Base-by-base conservation (phyloP, 1,139 yeast genomes). In the Suhomyces panamericanus region DNA sequence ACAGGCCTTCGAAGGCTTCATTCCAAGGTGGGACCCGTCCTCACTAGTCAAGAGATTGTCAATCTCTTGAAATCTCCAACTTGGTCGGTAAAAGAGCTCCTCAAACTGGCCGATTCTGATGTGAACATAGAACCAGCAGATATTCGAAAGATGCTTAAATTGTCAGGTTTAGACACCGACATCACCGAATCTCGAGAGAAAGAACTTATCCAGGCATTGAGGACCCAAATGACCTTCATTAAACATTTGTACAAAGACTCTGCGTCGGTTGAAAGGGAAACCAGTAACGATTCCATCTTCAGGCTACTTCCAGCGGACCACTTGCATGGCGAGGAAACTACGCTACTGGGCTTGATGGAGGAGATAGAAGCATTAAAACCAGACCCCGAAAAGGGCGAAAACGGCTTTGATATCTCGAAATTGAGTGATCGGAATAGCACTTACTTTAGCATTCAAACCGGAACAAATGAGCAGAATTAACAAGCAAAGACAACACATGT, bases 141-240 rank as follows among this genome's bases (percentile, higher is more conserved):
- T 0, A 57, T 70, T 13, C 44, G 51, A 15, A 70, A 68, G 51
- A 58, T 78, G 52, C 58, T 78, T 33, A 62, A 63, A 44, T 50
- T 78, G 22, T 77, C 83, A 0, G 85, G 84, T 0, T 54, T 80
- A 6, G 62, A 69, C 16, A 55, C 59, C 17, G 51, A 63, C 22
- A 41, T 58, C 12, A 44, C 49, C 1, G 63, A 62, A 22, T 55
- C 64, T 22, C 29, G n/a, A 14, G 60, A 66, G 20, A 53, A 57
- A 17, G 55, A 52, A 31, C 56, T 75, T 12, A 59, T 63, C 14
- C 42, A 51, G 2, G 66, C 73, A 2, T 61, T 80, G 48, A 63
- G 64, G 39, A 59, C 66, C 14, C 85, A 80, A 51, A 67, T 80
- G 56, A 62, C 64, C 12, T 75, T 80, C 51, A 67, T 80, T 31